A percentile compares a stretch with the other conserved stretches of the same genome.
Evolutionary conservation across 2,329 filamentous ascomycete species (phyloP).

Genomic region (Tricladium varicosporioides): DNA sequence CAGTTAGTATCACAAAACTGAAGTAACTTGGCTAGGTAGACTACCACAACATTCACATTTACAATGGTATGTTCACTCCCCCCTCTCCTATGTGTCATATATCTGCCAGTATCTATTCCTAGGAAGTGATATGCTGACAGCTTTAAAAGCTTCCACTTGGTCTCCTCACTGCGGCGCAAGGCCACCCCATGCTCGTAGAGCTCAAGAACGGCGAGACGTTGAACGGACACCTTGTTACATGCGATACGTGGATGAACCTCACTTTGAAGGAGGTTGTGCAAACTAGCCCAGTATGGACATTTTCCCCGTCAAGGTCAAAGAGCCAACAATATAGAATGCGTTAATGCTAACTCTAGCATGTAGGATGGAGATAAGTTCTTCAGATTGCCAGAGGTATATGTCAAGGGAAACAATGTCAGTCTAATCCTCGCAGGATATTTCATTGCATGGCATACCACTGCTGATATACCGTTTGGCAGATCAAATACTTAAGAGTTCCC

Average conservation of each 20-base stretch:
- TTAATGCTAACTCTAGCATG: constrained; percentile 20
- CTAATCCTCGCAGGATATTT: background rate
- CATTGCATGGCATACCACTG: background rate
- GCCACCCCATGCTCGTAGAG: constrained; percentile 96
- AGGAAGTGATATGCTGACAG: no score
- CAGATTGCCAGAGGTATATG: constrained; percentile 88
- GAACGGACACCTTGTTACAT: constrained; percentile 92
- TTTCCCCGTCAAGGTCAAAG: background rate
- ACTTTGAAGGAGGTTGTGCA: constrained; percentile 96
- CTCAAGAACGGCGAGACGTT: constrained; percentile 97
- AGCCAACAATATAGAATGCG: background rate
- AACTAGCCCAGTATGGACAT: constrained; percentile 69
- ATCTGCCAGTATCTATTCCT: background rate
- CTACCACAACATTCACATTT: background rate
- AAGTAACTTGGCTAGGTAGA: no score
- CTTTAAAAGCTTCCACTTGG: constrained; percentile 63
- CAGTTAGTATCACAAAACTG: no score
- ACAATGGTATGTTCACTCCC: constrained; percentile 15
- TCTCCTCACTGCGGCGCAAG: constrained; percentile 91
- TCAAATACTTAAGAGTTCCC: constrained; percentile 95
- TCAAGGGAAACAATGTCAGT: constrained; percentile 90
- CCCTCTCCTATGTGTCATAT: background rate
- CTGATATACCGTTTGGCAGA: constrained; percentile 45
- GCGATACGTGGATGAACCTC: constrained; percentile 99
- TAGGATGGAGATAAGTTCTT: constrained; percentile 93